Base-by-base conservation (phyloP, 805 yeast genomes). In the Blastobotrys chiropterorum region DNA sequence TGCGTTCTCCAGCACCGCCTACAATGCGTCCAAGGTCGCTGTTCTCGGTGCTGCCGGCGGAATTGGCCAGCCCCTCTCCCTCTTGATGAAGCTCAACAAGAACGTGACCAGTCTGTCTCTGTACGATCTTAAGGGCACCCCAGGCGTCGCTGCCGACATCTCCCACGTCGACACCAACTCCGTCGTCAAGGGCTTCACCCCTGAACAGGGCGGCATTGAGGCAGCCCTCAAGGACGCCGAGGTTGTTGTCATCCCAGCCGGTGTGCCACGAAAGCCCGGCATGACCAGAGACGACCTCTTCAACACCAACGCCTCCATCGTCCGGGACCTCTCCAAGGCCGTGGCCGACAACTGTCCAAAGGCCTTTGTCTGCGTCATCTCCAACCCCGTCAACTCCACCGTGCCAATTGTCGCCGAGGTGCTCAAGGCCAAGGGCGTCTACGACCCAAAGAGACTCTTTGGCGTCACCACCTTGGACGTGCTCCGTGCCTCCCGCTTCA, bases 191-290 rank as follows among this genome's bases (percentile, higher is more conserved):
- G 97, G 97, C 59, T 90, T 79, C 78, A 78, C 87, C 54, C 95
- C 96, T 62, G 95, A 86, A 59, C 78, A 15, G 3, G 74, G 75
- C 63, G 77, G 77, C 53, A 74, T 90, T 61, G 75, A 77, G 65
- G 76, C 76, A 60, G 92, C 97, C 50, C 75, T 85, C 62, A 74
- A 78, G 55, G 85, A 79, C 54, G 77, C 89, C 54, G 84, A 80
- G 56, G 85, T 90, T 55, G 86, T 90, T 59, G 81, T 90, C 60
- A 87, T 90, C 72, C 97, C 97, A 68, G 97, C 97, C 53, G 97
- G 97, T 78, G 95, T 90, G 53, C 97, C 95, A 77, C 87, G 95
- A 82, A 90, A 90, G 78, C 97, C 97, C 62, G 97, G 97, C 72
- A 90, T 90, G 97, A 88, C 97, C 67, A 86, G 97, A 79, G 97